Evolutionary conservation across 352 stramenopile species (phyloP), one percentile per base, ranked within the genome.

Genomic region (Phytophthora podocarpi): DNA sequence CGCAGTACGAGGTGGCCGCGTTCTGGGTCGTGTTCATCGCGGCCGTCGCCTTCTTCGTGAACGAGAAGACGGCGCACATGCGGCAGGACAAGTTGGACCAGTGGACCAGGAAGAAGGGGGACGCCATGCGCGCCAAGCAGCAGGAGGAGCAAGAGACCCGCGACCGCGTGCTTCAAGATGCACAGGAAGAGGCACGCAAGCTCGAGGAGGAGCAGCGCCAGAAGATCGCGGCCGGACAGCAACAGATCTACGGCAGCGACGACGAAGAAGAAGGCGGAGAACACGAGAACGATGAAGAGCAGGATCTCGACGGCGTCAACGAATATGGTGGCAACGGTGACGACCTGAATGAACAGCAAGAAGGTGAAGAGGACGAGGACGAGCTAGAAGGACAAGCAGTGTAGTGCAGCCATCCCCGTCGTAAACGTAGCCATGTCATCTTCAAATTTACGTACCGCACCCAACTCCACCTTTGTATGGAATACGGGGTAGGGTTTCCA

Each of bases 1-100:
- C 80, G 16, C 82, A 91, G 50, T 91, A 89, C 52, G 76, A 91
- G 69, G 74, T 91, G 27, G 70, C 69, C 13, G 41, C 82, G 15
- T 91, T 91, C 35, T 91, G 82, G 82, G 60, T 86, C 32, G 30
- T 84, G 11, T 72, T 91, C 21, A 57, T 78, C 23, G 21, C 79
- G 1, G 65, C 76, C n/a, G 16, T 84, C 0, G 67, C 47, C 23
- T 91, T 87, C 55, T 67, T 82, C 8, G 59, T 77, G 21, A 81
- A 71, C 54, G 82, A 91, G 54, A 84, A 75, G 23, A 84, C 70
- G 5, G 58, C 56, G 7, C 45, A 56, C 15, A 64, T 74, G 40
- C 73, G 66, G 21, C 51, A 83, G 61, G 66, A 74, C 13, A 80
- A 86, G 42, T 31, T 79, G 43, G 52, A 48, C 21, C 49, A 70